Conservation (phyloP, 371 early-diverging fungal genomes). For the Apophysomyces trapeziformis region DNA sequence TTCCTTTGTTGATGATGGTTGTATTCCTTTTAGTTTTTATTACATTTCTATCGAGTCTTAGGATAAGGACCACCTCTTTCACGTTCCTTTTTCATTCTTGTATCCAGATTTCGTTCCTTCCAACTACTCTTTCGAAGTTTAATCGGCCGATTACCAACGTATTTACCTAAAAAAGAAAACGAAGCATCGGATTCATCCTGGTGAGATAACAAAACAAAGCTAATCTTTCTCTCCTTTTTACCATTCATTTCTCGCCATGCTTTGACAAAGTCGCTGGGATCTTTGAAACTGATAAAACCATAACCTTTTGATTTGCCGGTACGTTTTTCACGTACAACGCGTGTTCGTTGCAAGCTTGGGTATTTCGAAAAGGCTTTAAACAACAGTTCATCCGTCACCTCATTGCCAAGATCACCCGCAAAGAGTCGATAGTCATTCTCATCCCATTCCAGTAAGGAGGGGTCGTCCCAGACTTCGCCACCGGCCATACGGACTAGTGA, state of each 20-base stretch:
- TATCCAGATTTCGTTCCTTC: constrained; percentile 90
- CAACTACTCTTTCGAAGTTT: constrained; percentile 93
- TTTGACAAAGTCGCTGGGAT: constrained; percentile 81
- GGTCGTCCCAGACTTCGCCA: constrained; percentile 95
- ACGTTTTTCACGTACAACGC: constrained; percentile 79
- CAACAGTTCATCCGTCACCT: constrained; percentile 84
- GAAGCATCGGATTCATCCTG: background rate
- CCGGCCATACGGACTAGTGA: constrained; percentile 81
- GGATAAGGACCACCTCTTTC: constrained; percentile 52
- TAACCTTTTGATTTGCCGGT: constrained; percentile 84
- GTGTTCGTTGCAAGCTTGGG: constrained; percentile 74
- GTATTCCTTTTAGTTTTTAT: too few relatives aligned
- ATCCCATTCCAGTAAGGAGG: constrained; percentile 91
- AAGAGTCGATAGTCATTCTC: constrained; percentile 86
- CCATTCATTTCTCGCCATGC: constrained; percentile 93
- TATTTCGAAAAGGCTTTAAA: constrained; percentile 81
- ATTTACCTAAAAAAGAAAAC: constrained; percentile 73
- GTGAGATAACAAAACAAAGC: background rate
- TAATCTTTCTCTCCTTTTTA: constrained; percentile 27
- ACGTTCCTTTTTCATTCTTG: constrained; percentile 50
- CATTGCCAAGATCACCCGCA: constrained; percentile 89
- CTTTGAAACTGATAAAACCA: constrained; percentile 84
- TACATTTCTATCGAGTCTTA: constrained; percentile 32
- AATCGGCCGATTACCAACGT: constrained; percentile 93
- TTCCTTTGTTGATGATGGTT: background rate